Evolutionary conservation across 805 yeast genomes (phyloP), one percentile per base, ranked within the genome.

Genomic region (Schizosaccharomyces cryophilus): DNA sequence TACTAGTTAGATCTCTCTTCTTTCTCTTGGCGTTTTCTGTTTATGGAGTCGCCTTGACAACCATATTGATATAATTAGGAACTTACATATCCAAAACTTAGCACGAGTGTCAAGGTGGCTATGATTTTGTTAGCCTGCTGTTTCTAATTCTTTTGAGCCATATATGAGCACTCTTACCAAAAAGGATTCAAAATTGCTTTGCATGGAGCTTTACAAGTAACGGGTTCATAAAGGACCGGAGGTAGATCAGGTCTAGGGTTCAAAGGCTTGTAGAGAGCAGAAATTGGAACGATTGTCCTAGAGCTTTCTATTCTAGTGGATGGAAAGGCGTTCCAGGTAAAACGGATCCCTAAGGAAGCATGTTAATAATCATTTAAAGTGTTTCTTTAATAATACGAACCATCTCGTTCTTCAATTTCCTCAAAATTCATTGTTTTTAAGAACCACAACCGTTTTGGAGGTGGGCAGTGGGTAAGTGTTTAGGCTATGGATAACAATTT

Each of bases 231-330:
- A 67, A 80, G 80, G 62, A 90, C 87, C 61, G 85, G 73, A 19
- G 87, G 83, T 64, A 87, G 75, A 64, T 83, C 88, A 63, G 83
- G 84, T 65, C 85, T 80, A 62, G 80, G 80, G 67, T 87, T 81
- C 66, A 93, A 78, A 7, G 99, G 99, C n/a, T 96, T 89, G 75
- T 88, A 93, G 64, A 93, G 74, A 62, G 95, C 84, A 54, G 96
- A 95, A 45, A 93, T 83, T 13, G 99, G 98, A 40, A 93, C 89
- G 21, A 90, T 94, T 68, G 88, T 84, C 66, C 93, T 84, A 67
- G 83, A 83, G 21, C 95, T 93, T 71, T 93, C 97, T 54, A 81
- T 80, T 66, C 88, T 81, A 47, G 95, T 83, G 54, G 85, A 81
- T 35, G 99, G 98, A 67, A 90, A 83, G 54, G 86, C 84, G 70